Conservation (phyloP, 2,329 filamentous ascomycete species). For the Mollisia scopiformis region DNA sequence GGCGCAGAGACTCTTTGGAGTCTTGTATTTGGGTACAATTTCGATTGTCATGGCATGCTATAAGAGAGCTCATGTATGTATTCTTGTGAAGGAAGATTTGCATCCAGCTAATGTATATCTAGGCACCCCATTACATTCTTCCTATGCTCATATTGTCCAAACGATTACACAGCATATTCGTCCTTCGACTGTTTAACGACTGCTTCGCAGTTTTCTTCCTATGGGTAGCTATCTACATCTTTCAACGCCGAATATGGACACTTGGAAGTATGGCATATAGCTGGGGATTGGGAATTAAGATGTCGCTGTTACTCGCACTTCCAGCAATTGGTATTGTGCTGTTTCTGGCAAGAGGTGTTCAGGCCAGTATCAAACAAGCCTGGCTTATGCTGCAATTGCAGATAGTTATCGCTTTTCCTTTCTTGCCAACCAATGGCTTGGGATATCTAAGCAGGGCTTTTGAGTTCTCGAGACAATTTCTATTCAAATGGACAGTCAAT, state of each 20-base stretch:
- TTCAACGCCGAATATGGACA: constrained; percentile 76
- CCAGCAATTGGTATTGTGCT: constrained; percentile 80
- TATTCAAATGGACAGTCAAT: constrained; percentile 99
- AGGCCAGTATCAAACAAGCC: constrained; percentile 67
- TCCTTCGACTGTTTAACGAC: constrained; percentile 95
- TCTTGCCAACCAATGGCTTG: constrained; percentile 63
- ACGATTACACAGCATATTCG: constrained; percentile 88
- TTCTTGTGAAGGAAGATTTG: background rate
- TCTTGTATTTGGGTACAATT: constrained; percentile 77
- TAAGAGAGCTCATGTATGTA: constrained; percentile 65
- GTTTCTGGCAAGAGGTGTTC: constrained; percentile 72
- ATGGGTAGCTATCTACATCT: constrained; percentile 78
- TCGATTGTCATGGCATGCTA: constrained; percentile 84
- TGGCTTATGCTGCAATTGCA: constrained; percentile 79
- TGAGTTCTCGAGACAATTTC: constrained; percentile 86
- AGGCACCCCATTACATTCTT: constrained; percentile 86
- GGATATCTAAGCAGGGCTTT: constrained; percentile 85
- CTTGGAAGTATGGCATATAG: constrained; percentile 74
- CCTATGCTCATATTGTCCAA: constrained; percentile 88
- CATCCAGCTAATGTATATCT: constrained; percentile 13
- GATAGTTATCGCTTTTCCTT: constrained; percentile 67
- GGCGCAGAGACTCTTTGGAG: constrained; percentile 84
- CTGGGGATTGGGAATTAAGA: constrained; percentile 87
- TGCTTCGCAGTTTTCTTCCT: constrained; percentile 84
- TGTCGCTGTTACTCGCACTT: constrained; percentile 83